Evolutionary conservation across 768 basidiomycete species (phyloP), one percentile per base, ranked within the genome.

Genomic region (Paxillus involutus): DNA sequence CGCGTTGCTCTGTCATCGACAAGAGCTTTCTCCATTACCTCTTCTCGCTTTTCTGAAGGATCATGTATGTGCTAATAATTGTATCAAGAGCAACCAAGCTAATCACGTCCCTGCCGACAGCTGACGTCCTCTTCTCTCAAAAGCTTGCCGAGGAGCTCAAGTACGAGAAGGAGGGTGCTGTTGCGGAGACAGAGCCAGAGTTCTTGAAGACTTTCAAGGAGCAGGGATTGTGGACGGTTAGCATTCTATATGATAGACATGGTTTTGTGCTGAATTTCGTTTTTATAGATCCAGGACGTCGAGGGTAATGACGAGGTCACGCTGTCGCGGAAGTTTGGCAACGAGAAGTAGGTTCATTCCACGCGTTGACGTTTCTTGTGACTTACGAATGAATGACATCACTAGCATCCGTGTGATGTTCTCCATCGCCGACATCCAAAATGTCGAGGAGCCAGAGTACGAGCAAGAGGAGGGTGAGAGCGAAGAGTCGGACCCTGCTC

Each of bases 361-460:
- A 48, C 10, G 35, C 32, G 14, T 49, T 51, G 40, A 37, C 41
- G 6, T 10, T 24, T 47, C 30, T 8, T 11, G 32, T 53, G 24
- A 44, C 30, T 47, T 11, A 19, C 11, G 33, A n/a, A 45, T 17
- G 37, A 9, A 47, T 19, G 14, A n/a, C 19, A 41, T 40, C 19
- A 19, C 41, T 63, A 95, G 93, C 60, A 82, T 98, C 70, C 90
- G 88, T 32, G 69, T 95, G 66, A 86, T 93, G 71, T 97, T 98
- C 81, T 93, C 93, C 55, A 91, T 96, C 60, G 87, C 90, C 39
- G 95, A 98, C 71, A 78, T 96, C 49, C 84, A 91, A 61, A 69
- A 68, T 8, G 63, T 65, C 51, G 75, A 75, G n/a, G 74, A 75
- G 44, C 62, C 72, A 35, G 68, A 63, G 39, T 72, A 71, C 44